Evolutionary conservation across 495 filamentous ascomycete genomes (phyloP).

Genomic region (Geoglossum glabrum): DNA sequence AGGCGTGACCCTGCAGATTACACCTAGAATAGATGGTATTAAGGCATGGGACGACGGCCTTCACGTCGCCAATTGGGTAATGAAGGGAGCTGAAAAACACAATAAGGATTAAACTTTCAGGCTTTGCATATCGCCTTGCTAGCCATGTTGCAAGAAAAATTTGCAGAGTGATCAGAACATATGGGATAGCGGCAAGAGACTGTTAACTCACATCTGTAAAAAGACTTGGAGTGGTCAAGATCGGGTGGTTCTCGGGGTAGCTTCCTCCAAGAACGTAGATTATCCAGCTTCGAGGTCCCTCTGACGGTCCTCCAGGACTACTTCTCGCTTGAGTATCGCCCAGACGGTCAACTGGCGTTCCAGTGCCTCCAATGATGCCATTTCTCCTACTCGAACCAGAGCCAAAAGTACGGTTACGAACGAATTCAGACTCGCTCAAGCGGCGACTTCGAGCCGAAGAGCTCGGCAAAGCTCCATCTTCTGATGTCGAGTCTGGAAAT

Average conservation of each 20-base stretch:
- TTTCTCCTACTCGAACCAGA: conserved; percentile 43
- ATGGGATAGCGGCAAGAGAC: too few species aligned
- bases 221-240: conserved; percentile 52
- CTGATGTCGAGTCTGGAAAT: not conserved
- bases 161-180: too few species aligned
- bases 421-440: conserved; percentile 41
- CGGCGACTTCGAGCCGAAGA: conserved; percentile 18
- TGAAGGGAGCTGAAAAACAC: too few species aligned
- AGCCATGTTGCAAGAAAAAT: too few species aligned
- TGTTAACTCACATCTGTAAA: conserved; percentile 48
- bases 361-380: conserved; percentile 32
- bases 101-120: too few species aligned
- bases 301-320: conserved; percentile 7
- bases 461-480: not conserved
- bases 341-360: conserved; percentile 30
- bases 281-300: conserved; percentile 42
- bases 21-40: too few species aligned
- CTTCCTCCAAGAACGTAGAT: conserved; percentile 65
- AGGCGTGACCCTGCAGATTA: too few species aligned
- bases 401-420: conserved; percentile 36
- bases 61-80: too few species aligned
- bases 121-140: too few species aligned
- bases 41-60: too few species aligned
- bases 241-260: conserved; percentile 56
- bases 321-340: conserved; percentile 23